These are phyloP conservation scores for Hypoxylon crocopeplum DNA, from an alignment of 495 filamentous ascomycete genomes.

Conservation along the genomic window DNA sequence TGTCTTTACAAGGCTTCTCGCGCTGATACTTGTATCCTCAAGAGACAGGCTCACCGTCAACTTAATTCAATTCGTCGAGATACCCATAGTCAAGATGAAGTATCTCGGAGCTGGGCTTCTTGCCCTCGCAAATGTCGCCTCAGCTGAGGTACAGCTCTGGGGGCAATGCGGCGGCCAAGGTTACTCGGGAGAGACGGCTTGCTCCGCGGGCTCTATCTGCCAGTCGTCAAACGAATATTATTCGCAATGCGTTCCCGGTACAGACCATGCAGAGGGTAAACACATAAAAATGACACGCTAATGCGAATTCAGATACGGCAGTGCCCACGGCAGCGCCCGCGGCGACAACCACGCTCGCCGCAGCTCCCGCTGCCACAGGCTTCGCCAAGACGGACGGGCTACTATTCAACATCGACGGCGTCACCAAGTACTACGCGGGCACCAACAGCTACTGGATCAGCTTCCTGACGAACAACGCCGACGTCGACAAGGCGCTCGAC, in stretches of 20 bases:
- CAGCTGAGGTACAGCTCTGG: conserved; percentile 32
- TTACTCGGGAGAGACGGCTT: conserved; percentile 56
- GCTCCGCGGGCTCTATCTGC: conserved; percentile 52
- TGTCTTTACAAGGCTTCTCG: not conserved
- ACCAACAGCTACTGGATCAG: conserved; percentile 79
- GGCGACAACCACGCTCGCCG: not conserved
- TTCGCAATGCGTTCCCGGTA: conserved; percentile 51
- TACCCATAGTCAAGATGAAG: conserved; percentile 32
- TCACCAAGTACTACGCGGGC: conserved; percentile 68
- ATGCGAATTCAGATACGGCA: not conserved
- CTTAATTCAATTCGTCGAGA: not conserved
- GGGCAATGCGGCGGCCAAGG: conserved; percentile 59
- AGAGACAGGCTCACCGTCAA: not conserved
- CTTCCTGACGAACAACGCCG: conserved; percentile 68
- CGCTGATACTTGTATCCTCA: not conserved
- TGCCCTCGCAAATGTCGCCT: conserved; percentile 24
- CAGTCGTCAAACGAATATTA: conserved; percentile 54
- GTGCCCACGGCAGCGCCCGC: not conserved
- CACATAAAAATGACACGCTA: conserved; percentile 16
- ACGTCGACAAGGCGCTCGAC: conserved; percentile 67
- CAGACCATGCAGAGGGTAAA: too few species aligned
- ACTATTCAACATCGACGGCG: conserved; percentile 67
- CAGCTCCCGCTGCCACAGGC: conserved; percentile 1
- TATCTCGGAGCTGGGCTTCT: conserved; percentile 26
- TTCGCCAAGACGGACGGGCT: conserved; percentile 31